Evolutionary conservation across 2,329 filamentous ascomycete species (phyloP).

Genomic region (Penicillium sp.): DNA sequence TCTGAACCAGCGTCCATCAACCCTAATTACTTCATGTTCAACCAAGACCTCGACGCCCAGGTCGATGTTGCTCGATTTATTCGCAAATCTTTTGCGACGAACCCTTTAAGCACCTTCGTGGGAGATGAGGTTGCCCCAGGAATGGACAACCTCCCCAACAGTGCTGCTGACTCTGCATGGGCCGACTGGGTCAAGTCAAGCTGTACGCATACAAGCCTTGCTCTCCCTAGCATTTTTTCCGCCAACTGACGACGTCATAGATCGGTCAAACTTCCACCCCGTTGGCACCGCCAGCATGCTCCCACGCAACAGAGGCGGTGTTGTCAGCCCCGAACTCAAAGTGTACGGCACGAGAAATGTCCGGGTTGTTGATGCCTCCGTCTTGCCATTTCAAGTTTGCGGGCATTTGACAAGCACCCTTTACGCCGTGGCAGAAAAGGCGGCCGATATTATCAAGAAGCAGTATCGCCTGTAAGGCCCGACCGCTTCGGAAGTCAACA

Average conservation of each 20-base stretch:
- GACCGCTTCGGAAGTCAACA: neutral
- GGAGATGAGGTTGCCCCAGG: constrained; percentile 29
- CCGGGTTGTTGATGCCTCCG: constrained; percentile 38
- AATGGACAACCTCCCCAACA: constrained; percentile 19
- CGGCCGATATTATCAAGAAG: constrained; percentile 36
- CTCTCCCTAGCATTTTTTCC: too few relatives aligned
- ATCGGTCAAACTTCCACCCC: constrained; percentile 36
- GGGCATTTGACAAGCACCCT: constrained; percentile 35
- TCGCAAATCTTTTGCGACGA: constrained; percentile 24
- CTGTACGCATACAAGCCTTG: constrained; percentile 23
- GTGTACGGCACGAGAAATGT: constrained; percentile 41
- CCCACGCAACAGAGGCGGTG: constrained; percentile 35
- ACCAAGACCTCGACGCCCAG: constrained; percentile 24
- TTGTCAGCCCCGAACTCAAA: constrained; percentile 32
- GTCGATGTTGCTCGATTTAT: constrained; percentile 26
- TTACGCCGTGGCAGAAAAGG: constrained; percentile 36
- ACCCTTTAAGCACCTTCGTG: constrained; percentile 25
- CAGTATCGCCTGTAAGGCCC: constrained; percentile 6
- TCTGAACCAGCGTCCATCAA: constrained; percentile 26
- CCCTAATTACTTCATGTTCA: constrained; percentile 34
- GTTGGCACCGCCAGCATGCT: constrained; percentile 39
- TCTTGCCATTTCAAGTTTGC: constrained; percentile 34
- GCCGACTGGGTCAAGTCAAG: constrained; percentile 26
- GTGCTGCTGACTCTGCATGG: constrained; percentile 27
- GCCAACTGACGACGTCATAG: constrained; percentile 9